These are phyloP conservation scores for Macrophomina tecta DNA, from an alignment of 2,329 filamentous ascomycete species.

Conservation along the genomic window DNA sequence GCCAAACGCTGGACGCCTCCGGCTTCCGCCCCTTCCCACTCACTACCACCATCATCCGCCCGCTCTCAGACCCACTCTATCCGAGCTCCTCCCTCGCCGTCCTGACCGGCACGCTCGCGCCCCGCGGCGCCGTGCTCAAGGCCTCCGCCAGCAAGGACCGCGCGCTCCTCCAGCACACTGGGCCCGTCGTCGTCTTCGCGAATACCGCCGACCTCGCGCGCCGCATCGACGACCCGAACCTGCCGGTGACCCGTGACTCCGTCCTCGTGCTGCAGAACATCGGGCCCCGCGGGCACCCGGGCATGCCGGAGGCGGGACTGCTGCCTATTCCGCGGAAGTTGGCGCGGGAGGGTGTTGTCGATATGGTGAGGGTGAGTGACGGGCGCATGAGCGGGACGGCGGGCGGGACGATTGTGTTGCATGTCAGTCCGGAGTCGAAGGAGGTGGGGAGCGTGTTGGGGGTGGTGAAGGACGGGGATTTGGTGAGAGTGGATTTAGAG, in stretches of 20 bases:
- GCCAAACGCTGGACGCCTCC: slow-evolving; percentile 75
- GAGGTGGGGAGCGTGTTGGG: slow-evolving; percentile 56
- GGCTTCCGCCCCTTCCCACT: slow-evolving; percentile 70
- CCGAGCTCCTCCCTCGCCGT: slow-evolving; percentile 82
- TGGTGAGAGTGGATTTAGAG: slow-evolving; percentile 55
- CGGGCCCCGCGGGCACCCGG: slow-evolving; percentile 85
- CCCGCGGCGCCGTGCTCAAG: slow-evolving; percentile 86
- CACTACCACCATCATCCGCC: slow-evolving; percentile 77
- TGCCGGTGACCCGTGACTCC: slow-evolving; percentile 74
- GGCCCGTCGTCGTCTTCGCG: slow-evolving; percentile 79
- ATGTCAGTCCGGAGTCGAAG: slow-evolving; percentile 60
- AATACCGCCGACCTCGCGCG: slow-evolving; percentile 78
- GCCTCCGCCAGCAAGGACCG: slow-evolving; percentile 89
- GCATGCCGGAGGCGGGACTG: slow-evolving; percentile 90
- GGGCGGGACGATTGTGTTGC: slow-evolving; percentile 60
- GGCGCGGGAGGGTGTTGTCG: slow-evolving; percentile 51
- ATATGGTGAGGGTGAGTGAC: slow-evolving; percentile 62
- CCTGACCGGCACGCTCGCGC: slow-evolving; percentile 82
- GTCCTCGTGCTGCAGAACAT: slow-evolving; percentile 90
- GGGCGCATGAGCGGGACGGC: slow-evolving; percentile 63
- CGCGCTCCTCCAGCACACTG: slow-evolving; percentile 70
- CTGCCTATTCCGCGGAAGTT: slow-evolving; percentile 77
- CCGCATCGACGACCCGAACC: slow-evolving; percentile 72
- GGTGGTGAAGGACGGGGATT: slow-evolving; percentile 55
- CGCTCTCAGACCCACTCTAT: slow-evolving; percentile 81